These are phyloP conservation scores for Fusarium sublunatum DNA, from an alignment of 2,329 filamentous ascomycete genomes.

Conservation along the genomic window DNA sequence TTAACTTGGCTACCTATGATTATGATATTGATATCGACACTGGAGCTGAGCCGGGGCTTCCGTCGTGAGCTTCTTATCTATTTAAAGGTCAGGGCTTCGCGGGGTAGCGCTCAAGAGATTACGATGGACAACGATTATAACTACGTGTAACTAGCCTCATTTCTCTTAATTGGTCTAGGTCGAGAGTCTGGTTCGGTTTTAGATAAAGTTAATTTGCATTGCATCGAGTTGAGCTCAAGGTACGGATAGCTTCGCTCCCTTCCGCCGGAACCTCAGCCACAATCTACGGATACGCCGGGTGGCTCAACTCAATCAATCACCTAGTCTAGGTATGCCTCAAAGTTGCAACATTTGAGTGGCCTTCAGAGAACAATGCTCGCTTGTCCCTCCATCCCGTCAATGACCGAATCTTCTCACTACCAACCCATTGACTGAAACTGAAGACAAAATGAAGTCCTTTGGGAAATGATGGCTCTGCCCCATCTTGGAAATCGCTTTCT, in stretches of 20 bases:
- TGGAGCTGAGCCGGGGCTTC: no score
- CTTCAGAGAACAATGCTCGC: constrained; percentile 53
- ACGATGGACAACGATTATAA: no score
- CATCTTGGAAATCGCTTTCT: constrained; percentile 54
- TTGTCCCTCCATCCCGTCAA: constrained; percentile 56
- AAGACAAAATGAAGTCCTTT: constrained; percentile 44
- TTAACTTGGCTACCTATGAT: neutral
- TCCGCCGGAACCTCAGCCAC: no score
- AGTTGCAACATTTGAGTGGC: no score
- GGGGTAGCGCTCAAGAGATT: constrained; percentile 15
- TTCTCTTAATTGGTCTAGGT: constrained; percentile 4
- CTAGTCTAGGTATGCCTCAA: neutral
- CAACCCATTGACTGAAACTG: constrained; percentile 57
- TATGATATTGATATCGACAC: no score
- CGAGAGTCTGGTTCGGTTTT: constrained; percentile 10
- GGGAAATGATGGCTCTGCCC: constrained; percentile 39
- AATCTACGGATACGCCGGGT: no score
- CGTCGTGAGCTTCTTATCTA: neutral
- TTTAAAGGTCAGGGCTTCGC: constrained; percentile 13
- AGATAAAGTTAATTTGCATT: constrained; percentile 2
- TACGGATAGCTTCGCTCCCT: no score
- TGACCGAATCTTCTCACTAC: constrained; percentile 54
- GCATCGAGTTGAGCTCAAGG: no score
- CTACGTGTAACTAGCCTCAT: no score
- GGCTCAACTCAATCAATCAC: no score